Percentiles rank a stretch among this genome's conserved stretches.
These are phyloP conservation scores for Vitis amurensis DNA, from an alignment of 164 flowering plant species.

Conservation along the genomic window DNA sequence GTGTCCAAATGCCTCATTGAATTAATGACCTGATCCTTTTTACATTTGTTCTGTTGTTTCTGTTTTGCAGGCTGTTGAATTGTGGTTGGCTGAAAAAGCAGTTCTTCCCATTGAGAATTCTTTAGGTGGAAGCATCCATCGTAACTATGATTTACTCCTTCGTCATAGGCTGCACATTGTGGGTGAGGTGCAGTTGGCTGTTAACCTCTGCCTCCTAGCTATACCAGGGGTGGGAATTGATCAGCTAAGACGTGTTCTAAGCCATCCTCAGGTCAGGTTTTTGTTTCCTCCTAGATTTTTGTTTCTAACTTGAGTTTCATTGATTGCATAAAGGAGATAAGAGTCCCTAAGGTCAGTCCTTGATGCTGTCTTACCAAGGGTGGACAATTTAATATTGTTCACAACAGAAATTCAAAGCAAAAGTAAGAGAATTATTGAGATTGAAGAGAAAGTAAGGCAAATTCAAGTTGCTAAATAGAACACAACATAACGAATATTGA, in stretches of 20 bases:
- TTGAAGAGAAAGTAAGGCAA: too few relatives aligned
- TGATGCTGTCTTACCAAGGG: too few relatives aligned
- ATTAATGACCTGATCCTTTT: neutral
- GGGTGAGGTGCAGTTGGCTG: constrained; percentile 69
- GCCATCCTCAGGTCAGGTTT: constrained; percentile 62
- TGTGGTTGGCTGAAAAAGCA: constrained; percentile 71
- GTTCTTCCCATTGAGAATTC: constrained; percentile 78
- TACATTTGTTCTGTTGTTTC: neutral
- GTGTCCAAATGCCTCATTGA: neutral
- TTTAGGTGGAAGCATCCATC: constrained; percentile 66
- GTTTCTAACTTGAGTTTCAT: too few relatives aligned
- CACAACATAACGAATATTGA: too few relatives aligned
- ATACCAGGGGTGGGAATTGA: constrained; percentile 63
- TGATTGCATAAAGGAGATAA: too few relatives aligned
- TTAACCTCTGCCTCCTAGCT: constrained; percentile 60
- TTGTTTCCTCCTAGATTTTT: neutral
- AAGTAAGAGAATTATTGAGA: too few relatives aligned
- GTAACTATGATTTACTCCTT: constrained; percentile 73
- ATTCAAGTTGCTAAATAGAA: too few relatives aligned
- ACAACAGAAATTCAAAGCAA: too few relatives aligned
- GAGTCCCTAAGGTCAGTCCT: too few relatives aligned
- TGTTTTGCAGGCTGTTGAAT: constrained; percentile 62
- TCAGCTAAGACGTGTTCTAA: constrained; percentile 53
- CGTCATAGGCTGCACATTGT: constrained; percentile 75
- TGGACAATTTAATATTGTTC: too few relatives aligned